These are phyloP conservation scores for Mycena sp. DNA, from an alignment of 1,284 basidiomycete genomes.

Conservation along the genomic window DNA sequence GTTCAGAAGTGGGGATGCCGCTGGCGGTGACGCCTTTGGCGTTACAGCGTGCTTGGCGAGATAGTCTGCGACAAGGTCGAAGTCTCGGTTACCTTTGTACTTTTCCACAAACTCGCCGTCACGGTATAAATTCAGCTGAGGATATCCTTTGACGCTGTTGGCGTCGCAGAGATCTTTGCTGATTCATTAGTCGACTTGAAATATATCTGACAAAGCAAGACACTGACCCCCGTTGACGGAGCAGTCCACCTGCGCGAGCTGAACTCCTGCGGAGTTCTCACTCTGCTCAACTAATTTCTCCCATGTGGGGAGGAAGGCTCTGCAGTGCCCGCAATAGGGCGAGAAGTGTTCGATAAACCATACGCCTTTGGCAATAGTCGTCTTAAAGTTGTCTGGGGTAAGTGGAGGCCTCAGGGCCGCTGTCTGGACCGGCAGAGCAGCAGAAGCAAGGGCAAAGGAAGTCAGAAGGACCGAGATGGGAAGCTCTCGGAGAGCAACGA, in stretches of 20 bases:
- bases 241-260: slow-evolving; percentile 90
- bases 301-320: slow-evolving; percentile 86
- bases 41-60: slow-evolving; percentile 30
- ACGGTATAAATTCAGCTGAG: slow-evolving; percentile 80
- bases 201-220: not conserved
- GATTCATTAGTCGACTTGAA: not conserved
- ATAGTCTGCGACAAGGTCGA: slow-evolving; percentile 60
- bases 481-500: slow-evolving; percentile 17
- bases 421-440: slow-evolving; percentile 26
- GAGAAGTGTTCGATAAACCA: slow-evolving; percentile 86
- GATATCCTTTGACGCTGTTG: slow-evolving; percentile 80
- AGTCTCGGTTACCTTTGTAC: slow-evolving; percentile 64
- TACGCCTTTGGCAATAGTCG: slow-evolving; percentile 65
- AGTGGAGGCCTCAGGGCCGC: slow-evolving; percentile 42
- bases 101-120: slow-evolving; percentile 71
- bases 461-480: slow-evolving; percentile 22
- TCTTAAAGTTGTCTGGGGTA: slow-evolving; percentile 73
- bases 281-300: slow-evolving; percentile 70
- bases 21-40: not conserved
- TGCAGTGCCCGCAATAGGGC: slow-evolving; percentile 86
- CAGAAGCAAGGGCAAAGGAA: slow-evolving; percentile 15
- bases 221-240: slow-evolving; percentile 80
- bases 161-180: slow-evolving; percentile 78
- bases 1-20: slow-evolving; percentile 1
- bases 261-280: slow-evolving; percentile 58